Percentiles rank a stretch among this genome's conserved stretches.
These are phyloP conservation scores for Alternaria alternata DNA, from an alignment of 2,329 filamentous ascomycete genomes.

Conservation along the genomic window DNA sequence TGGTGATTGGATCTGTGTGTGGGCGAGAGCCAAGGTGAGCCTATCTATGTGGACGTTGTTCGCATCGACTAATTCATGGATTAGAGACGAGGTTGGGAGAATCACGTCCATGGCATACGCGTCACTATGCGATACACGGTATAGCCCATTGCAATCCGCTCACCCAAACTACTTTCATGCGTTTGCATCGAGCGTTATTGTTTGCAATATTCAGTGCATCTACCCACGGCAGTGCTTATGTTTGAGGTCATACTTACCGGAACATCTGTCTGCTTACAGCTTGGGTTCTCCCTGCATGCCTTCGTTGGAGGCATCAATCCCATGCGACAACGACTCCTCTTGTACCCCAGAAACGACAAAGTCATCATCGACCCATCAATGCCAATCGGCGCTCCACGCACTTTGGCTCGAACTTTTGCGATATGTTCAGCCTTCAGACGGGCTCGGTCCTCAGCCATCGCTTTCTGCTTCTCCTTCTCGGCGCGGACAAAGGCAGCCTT, in stretches of 20 bases:
- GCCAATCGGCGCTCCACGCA: conserved; percentile 9
- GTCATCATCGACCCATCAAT: conserved; percentile 4
- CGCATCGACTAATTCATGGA: neutral
- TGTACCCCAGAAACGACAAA: neutral
- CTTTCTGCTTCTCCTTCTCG: conserved; percentile 18
- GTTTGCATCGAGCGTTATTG: neutral
- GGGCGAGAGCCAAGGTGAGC: conserved; percentile 33
- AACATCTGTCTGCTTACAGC: conserved; percentile 9
- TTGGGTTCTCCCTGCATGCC: neutral
- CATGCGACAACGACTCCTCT: neutral
- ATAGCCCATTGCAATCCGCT: conserved; percentile 1
- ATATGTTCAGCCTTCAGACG: conserved; percentile 18
- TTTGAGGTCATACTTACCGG: conserved; percentile 9
- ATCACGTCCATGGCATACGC: conserved; percentile 26
- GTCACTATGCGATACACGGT: conserved; percentile 21
- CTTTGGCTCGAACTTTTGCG: conserved; percentile 25
- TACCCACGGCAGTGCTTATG: conserved; percentile 16
- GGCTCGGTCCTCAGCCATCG: conserved; percentile 8
- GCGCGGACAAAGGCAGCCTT: conserved; percentile 21
- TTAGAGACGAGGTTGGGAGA: conserved; percentile 29
- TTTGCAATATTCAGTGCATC: conserved; percentile 13
- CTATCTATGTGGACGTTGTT: neutral
- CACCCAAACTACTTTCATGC: neutral
- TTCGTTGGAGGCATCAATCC: neutral
- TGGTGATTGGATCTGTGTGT: conserved; percentile 28